Percentiles rank a stretch among this genome's conserved stretches.
phyloP scores from a whole-genome alignment of 2,329 filamentous ascomycete species.

The Plectosphaerella cucumerina region DNA sequence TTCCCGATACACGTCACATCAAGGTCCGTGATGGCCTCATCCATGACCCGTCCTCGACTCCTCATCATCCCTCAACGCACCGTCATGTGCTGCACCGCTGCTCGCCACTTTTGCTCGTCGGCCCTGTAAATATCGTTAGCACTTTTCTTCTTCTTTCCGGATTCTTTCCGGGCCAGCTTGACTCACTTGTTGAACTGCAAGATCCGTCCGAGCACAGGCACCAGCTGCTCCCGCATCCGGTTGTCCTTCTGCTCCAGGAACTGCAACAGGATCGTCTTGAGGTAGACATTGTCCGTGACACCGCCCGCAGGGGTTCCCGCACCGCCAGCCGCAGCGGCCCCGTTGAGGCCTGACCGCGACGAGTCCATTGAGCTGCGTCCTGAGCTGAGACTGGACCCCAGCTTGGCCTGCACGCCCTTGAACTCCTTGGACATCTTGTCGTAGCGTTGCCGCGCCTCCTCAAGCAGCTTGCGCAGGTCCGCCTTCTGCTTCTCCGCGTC shows the following conservation, averaged over 20 bases:
- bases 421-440: constrained; percentile 74
- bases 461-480: constrained; percentile 70
- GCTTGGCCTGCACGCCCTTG: constrained; percentile 46
- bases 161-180: not conserved
- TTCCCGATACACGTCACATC: not conserved
- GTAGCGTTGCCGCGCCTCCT: constrained; percentile 71
- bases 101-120: constrained; percentile 85
- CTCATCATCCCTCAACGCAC: constrained; percentile 20
- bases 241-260: constrained; percentile 80
- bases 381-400: constrained; percentile 25
- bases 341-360: constrained; percentile 36
- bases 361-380: constrained; percentile 42
- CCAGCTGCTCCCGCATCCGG: constrained; percentile 68
- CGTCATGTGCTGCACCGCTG: constrained; percentile 59
- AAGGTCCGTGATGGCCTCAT: not conserved
- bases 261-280: constrained; percentile 78
- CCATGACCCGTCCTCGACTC: not conserved
- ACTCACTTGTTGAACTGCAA: constrained; percentile 73
- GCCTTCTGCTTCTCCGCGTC: constrained; percentile 79
- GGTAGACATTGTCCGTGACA: constrained; percentile 54
- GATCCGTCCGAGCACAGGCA: constrained; percentile 73
- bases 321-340: constrained; percentile 18
- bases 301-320: constrained; percentile 12
- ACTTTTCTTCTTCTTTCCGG: not conserved
- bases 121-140: constrained; percentile 24